Base-by-base conservation (phyloP, 805 yeast species). In the Blastobotrys attinorum region DNA sequence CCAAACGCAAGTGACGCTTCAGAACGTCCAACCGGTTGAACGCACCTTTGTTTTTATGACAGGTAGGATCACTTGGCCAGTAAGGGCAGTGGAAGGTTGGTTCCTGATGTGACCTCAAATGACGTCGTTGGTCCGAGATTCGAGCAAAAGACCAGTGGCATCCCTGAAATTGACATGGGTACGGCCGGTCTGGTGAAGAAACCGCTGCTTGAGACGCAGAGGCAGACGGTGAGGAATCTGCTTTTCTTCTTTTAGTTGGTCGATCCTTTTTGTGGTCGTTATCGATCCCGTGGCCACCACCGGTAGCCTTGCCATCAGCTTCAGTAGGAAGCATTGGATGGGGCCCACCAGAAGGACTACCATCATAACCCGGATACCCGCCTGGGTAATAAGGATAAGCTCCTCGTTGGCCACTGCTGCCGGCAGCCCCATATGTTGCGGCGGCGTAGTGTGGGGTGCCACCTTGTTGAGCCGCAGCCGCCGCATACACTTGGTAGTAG, bases 41-140 rank as follows among this genome's bases (percentile, higher is more conserved):
- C 0, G 85, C 75, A 13, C 90, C 89, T 17, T 83, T 85, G 50
- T 81, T 81, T 44, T 83, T 69, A 59, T 83, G 92, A 58, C 89
- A 83, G 4, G 83, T 74, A 3, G 81, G 77, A 51, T 79, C 83
- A 21, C 71, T 66, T 43, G 70, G 69, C 83, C 84, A 81, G 62
- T 71, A 83, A 2, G 90, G 90, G 57, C 90, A 83, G 49, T 75
- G 80, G 54, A 77, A 77, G 46, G 70, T 71, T 2, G 89, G 89
- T 40, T 74, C 70, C 35, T 71, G 69, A 56, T 83, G 90, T 2
- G 85, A 78, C 49, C 81, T 72, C 16, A 72, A 50, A 55, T 83
- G 90, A 42, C 90, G 69, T 35, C 83, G 70, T 53, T 80, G 72
- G 58, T 83, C 90, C 40, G 83, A 75, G 43, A 75, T 78, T 35